Percentiles rank a stretch among this genome's conserved stretches.
Evolutionary conservation across 805 yeast genomes (phyloP).

Genomic region (Hanseniaspora meyeri): DNA sequence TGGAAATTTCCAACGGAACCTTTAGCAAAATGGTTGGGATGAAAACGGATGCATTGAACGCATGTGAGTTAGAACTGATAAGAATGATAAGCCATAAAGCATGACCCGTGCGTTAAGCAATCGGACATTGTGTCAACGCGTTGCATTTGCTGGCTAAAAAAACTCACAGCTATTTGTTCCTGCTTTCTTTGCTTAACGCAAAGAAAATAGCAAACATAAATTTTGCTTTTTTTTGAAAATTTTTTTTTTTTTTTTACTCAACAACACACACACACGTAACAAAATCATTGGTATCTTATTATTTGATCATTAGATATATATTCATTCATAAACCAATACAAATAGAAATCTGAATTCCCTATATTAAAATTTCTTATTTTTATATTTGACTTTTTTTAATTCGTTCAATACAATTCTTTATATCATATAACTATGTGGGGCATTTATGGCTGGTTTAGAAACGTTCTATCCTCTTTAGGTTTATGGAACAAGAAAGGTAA

Average conservation of each 20-base stretch:
- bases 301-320: not conserved
- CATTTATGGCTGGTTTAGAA: slow-evolving; percentile 34
- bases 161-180: not conserved
- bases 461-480: slow-evolving; percentile 65
- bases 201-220: not conserved
- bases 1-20: not conserved
- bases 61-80: slow-evolving; percentile 1
- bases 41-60: not conserved
- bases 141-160: no score
- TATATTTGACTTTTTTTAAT: no score
- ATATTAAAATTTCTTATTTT: no score
- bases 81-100: not conserved
- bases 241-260: not conserved
- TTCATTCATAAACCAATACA: not conserved
- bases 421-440: slow-evolving; percentile 11
- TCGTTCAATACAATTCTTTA: no score
- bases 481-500: slow-evolving; percentile 93
- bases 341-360: not conserved
- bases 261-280: slow-evolving; percentile 21
- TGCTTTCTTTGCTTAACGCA: not conserved
- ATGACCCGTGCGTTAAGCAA: no score
- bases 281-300: no score
- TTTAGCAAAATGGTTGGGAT: slow-evolving; percentile 8
- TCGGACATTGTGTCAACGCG: no score
- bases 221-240: not conserved